A percentile compares a stretch with the other conserved stretches of the same genome.
Conservation (phyloP, 2,329 filamentous ascomycete genomes). For the Phialophora macrospora region DNA sequence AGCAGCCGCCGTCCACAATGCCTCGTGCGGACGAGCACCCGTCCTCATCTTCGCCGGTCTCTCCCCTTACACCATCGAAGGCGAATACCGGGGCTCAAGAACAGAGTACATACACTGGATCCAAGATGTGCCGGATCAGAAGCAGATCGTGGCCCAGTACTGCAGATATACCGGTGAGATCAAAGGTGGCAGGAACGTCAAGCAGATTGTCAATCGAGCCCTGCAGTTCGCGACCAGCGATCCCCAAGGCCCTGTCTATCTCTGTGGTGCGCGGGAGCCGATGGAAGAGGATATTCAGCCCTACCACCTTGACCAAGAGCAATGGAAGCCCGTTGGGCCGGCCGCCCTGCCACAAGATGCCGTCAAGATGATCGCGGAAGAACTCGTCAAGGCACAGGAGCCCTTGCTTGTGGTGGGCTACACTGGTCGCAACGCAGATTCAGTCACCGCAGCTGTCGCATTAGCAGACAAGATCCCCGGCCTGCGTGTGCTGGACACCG, state of each 20-base stretch:
- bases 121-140: conserved; percentile 81
- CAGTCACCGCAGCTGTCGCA: conserved; percentile 52
- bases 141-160: conserved; percentile 80
- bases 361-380: conserved; percentile 50
- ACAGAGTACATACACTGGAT: conserved; percentile 89
- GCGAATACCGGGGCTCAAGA: conserved; percentile 75
- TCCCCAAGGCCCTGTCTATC: conserved; percentile 79
- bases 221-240: conserved; percentile 79
- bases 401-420: conserved; percentile 59
- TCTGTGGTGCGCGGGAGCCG: conserved; percentile 77
- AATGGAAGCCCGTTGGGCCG: conserved; percentile 73
- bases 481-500: conserved; percentile 58
- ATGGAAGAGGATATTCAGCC: conserved; percentile 84
- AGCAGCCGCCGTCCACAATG: conserved; percentile 78
- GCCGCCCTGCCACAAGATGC: conserved; percentile 62
- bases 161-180: conserved; percentile 83
- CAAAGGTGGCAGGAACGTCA: conserved; percentile 81
- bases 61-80: conserved; percentile 76
- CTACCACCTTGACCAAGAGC: conserved; percentile 68
- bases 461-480: conserved; percentile 56
- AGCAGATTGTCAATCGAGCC: conserved; percentile 86
- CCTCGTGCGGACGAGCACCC: conserved; percentile 73
- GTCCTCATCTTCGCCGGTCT: conserved; percentile 79
- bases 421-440: conserved; percentile 52
- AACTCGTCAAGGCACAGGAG: conserved; percentile 53